phyloP scores from a whole-genome alignment of 2,329 filamentous ascomycete genomes.

The Penicillium expansum region DNA sequence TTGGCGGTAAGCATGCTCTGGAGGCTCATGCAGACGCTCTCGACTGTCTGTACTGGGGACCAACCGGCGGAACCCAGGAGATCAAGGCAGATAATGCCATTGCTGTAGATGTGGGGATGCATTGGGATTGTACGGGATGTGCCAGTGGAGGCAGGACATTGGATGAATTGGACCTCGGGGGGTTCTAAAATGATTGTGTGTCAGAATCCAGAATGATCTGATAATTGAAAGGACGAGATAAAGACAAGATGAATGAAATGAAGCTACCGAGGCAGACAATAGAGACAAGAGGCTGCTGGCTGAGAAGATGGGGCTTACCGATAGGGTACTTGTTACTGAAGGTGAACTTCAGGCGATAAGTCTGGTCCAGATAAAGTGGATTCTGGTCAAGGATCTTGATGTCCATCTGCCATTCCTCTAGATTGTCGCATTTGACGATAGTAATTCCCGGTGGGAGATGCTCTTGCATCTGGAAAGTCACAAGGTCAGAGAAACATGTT shows the following conservation, averaged over 20 bases:
- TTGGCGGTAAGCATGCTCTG: constrained; percentile 99
- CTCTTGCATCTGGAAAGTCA: constrained; percentile 51
- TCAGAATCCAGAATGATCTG: not conserved
- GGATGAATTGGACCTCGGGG: constrained; percentile 87
- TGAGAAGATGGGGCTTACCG: constrained; percentile 54
- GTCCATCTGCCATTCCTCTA: constrained; percentile 89
- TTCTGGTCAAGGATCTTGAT: constrained; percentile 88
- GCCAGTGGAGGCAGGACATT: constrained; percentile 46
- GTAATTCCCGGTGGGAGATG: constrained; percentile 67
- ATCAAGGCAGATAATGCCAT: constrained; percentile 97
- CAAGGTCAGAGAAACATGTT: not conserved
- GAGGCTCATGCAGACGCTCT: constrained; percentile 94
- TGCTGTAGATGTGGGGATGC: constrained; percentile 97
- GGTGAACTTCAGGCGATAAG: constrained; percentile 80
- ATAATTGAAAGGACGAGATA: not conserved
- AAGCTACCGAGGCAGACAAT: not conserved
- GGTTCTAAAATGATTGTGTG: constrained; percentile 61
- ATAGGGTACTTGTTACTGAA: constrained; percentile 88
- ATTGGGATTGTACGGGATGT: constrained; percentile 69
- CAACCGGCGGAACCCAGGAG: constrained; percentile 84
- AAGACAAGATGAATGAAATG: not conserved
- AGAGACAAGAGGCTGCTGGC: not conserved
- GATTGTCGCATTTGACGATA: constrained; percentile 75
- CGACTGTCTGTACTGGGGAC: constrained; percentile 95
- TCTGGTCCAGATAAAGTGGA: constrained; percentile 77